phyloP scores from a whole-genome alignment of 228 moss, liverwort and hornwort genomes.

The Sphagnum fallax region DNA sequence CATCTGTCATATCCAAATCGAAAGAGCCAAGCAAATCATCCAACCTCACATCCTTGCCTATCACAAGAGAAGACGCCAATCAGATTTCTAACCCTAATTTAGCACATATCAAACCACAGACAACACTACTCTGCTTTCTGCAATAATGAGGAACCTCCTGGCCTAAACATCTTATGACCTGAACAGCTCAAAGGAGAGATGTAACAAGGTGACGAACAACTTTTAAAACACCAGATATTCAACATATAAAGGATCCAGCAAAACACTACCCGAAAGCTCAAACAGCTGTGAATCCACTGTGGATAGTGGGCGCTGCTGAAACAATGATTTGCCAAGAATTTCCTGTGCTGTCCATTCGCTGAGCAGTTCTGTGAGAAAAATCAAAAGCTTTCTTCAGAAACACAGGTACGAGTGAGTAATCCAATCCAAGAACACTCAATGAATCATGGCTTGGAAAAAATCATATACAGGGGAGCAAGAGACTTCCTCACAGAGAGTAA shows the following conservation, averaged over 20 bases:
- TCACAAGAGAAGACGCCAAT: background rate
- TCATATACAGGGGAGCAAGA: background rate
- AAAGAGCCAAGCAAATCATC: background rate
- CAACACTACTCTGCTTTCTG: too few relatives aligned
- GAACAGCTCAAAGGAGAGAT: background rate
- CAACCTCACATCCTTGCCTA: conserved; percentile 31
- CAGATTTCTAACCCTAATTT: conserved; percentile 1
- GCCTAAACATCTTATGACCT: background rate
- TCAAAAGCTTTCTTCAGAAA: too few relatives aligned
- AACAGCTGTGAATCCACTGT: conserved; percentile 14
- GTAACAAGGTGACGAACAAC: too few relatives aligned
- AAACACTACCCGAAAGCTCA: conserved; percentile 27
- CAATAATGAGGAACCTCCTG: too few relatives aligned
- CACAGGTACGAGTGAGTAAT: too few relatives aligned
- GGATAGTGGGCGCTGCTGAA: conserved; percentile 25
- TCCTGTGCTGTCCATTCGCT: conserved; percentile 15
- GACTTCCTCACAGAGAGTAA: background rate
- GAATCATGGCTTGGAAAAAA: too few relatives aligned
- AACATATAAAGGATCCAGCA: background rate
- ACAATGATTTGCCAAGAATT: conserved; percentile 22
- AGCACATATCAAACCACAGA: background rate
- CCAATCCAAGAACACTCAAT: too few relatives aligned
- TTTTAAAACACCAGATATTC: background rate
- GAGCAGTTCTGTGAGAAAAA: conserved; percentile 15
- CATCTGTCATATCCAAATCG: background rate